Evolutionary conservation across 768 basidiomycete genomes (phyloP), one percentile per base, ranked within the genome.

Genomic region (Hydnomerulius pinastri): DNA sequence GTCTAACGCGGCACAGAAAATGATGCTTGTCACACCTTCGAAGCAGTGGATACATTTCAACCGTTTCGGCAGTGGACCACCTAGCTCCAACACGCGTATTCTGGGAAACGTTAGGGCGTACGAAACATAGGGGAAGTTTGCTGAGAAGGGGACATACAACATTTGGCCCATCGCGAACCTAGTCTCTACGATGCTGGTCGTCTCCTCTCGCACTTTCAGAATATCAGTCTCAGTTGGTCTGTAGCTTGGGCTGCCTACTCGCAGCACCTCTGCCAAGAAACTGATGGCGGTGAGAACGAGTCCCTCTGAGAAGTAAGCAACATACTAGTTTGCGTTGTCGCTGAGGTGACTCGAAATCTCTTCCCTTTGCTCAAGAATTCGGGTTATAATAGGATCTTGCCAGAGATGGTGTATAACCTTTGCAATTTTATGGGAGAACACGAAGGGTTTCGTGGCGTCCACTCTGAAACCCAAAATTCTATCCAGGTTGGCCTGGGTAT

Each of bases 271-370:
- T 9, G 77, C 76, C 70, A 97, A 95, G 72, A 98, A 98, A 68
- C 90, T 93, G 53, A 11, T 55, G 18, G 51, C 55, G 17, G 43
- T 18, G 20, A 41, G 27, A 0, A 32, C 25, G 5, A 9, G 43
- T 35, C 1, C n/a, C n/a, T n/a, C n/a, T n/a, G n/a, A n/a, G n/a
- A 25, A 13, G 23, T 17, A 44, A 6, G 3, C 27, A 10, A 79
- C 88, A 64, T 59, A 92, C 90, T 96, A 96, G 37, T 77, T 76
- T 0, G 95, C 95, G n/a, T 83, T 90, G 64, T 97, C 95, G 91
- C 95, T 96, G 12, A 97, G 74, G 64, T 96, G n/a, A n/a, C n/a
- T n/a, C n/a, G n/a, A 95, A 61, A 96, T 96, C 47, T 93, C 86
- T 63, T 74, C 82, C 17, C 74, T 72, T 55, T 85, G 82, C 25